Percentiles rank a stretch among this genome's conserved stretches.
phyloP scores from a whole-genome alignment of 352 stramenopile genomes.

The Globisporangium recalcitrans region DNA sequence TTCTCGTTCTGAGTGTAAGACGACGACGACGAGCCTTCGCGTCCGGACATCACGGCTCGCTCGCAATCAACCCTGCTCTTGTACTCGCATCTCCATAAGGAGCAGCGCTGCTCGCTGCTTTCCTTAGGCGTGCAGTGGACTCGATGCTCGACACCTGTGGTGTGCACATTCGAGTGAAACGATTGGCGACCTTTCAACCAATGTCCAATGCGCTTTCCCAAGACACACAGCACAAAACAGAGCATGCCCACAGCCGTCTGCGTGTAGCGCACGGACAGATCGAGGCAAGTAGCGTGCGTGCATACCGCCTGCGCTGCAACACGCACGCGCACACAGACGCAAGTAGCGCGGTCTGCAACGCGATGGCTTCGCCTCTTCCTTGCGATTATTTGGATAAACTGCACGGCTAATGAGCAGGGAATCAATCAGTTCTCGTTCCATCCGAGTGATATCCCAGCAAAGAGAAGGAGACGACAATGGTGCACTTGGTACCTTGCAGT shows the following conservation, averaged over 20 bases:
- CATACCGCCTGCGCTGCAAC: background rate
- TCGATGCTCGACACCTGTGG: too few relatives aligned
- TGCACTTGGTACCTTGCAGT: background rate
- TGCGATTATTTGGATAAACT: background rate
- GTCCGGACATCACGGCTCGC: background rate
- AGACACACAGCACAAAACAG: too few relatives aligned
- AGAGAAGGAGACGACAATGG: too few relatives aligned
- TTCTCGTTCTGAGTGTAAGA: conserved; percentile 6
- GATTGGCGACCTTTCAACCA: background rate
- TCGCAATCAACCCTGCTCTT: background rate
- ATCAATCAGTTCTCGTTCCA: too few relatives aligned
- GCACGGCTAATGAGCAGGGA: too few relatives aligned
- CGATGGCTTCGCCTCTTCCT: background rate
- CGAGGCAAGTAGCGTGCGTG: too few relatives aligned
- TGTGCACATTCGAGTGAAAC: background rate
- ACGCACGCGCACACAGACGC: background rate
- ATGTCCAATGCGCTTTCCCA: too few relatives aligned
- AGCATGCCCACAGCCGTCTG: too few relatives aligned
- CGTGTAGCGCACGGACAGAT: too few relatives aligned
- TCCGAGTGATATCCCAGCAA: too few relatives aligned
- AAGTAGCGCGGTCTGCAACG: background rate
- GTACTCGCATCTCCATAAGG: background rate
- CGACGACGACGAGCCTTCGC: background rate
- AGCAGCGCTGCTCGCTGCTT: background rate
- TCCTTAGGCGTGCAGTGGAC: too few relatives aligned